Conservation (phyloP, 2,329 filamentous ascomycete genomes). For the Colletotrichum sansevieriae region DNA sequence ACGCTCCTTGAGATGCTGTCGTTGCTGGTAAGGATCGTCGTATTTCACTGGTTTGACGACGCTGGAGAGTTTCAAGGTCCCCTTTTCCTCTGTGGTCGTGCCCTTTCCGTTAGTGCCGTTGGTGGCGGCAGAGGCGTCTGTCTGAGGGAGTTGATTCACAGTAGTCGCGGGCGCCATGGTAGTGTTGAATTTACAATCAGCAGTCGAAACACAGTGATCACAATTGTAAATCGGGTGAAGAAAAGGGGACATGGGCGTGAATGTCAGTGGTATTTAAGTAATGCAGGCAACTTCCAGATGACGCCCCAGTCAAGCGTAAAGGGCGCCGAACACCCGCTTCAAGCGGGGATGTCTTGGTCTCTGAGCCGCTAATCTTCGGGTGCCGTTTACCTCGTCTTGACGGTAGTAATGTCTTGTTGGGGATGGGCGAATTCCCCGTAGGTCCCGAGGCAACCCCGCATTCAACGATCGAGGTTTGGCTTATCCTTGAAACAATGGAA, state of each 20-base stretch:
- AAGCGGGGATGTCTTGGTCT: constrained; percentile 22
- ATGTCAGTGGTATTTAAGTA: not conserved
- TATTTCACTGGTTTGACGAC: constrained; percentile 41
- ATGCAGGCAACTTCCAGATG: not conserved
- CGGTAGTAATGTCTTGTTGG: not conserved
- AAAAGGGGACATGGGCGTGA: too few species aligned
- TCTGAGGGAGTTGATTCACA: constrained; percentile 20
- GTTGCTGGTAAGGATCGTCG: constrained; percentile 54
- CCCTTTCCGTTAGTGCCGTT: constrained; percentile 26
- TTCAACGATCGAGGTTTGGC: constrained; percentile 14
- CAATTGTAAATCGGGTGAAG: too few species aligned
- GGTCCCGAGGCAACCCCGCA: constrained; percentile 36
- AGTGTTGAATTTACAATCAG: not conserved
- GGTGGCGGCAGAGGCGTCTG: constrained; percentile 14
- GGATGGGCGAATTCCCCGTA: not conserved
- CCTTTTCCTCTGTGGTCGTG: constrained; percentile 3
- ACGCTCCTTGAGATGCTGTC: constrained; percentile 66
- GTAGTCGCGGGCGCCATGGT: constrained; percentile 28
- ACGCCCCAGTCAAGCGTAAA: constrained; percentile 13
- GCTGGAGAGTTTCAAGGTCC: not conserved
- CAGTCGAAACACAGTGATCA: not conserved
- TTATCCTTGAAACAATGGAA: not conserved
- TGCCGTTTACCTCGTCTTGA: constrained; percentile 3
- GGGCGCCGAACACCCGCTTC: constrained; percentile 8
- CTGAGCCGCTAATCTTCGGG: not conserved